phyloP scores from a whole-genome alignment of 208 protist species.

The Strigomonas galati region DNA sequence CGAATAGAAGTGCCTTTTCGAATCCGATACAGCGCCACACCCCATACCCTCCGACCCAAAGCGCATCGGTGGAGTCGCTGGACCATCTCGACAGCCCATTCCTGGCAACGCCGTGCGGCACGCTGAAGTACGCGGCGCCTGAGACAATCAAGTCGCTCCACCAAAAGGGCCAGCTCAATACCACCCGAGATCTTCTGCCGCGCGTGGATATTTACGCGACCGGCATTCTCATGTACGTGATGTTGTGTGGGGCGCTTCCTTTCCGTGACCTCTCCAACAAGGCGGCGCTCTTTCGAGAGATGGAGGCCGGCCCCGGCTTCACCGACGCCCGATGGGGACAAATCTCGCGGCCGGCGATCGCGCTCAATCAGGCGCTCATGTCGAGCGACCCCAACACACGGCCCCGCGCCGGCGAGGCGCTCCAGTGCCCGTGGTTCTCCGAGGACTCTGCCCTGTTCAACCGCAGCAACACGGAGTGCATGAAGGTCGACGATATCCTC shows the following conservation, averaged over 20 bases:
- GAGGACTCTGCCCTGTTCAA: not conserved
- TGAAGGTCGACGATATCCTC: conserved; percentile 34
- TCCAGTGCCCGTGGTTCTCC: conserved; percentile 62
- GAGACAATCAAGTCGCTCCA: conserved; percentile 71
- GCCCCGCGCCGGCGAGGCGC: conserved; percentile 46
- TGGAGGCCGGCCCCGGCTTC: conserved; percentile 67
- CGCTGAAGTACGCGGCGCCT: conserved; percentile 79
- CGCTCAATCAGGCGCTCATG: conserved; percentile 47
- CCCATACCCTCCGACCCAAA: conserved; percentile 11
- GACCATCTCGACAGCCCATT: conserved; percentile 68
- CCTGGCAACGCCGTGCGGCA: conserved; percentile 81
- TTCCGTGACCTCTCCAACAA: conserved; percentile 71
- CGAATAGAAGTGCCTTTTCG: too few species aligned
- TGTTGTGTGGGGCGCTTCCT: conserved; percentile 74
- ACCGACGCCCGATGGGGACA: conserved; percentile 49
- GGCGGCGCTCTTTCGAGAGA: conserved; percentile 51
- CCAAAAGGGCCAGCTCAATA: conserved; percentile 51
- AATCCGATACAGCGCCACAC: too few species aligned
- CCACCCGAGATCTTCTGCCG: conserved; percentile 60
- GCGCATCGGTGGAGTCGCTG: conserved; percentile 28
- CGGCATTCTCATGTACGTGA: conserved; percentile 80
- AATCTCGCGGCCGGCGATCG: conserved; percentile 49
- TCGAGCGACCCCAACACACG: conserved; percentile 44
- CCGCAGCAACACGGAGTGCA: conserved; percentile 1
- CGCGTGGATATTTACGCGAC: conserved; percentile 74